Evolutionary conservation across 345 rosid genomes (phyloP), one percentile per base, ranked within the genome.

Genomic region (Syzygium aqueum): DNA sequence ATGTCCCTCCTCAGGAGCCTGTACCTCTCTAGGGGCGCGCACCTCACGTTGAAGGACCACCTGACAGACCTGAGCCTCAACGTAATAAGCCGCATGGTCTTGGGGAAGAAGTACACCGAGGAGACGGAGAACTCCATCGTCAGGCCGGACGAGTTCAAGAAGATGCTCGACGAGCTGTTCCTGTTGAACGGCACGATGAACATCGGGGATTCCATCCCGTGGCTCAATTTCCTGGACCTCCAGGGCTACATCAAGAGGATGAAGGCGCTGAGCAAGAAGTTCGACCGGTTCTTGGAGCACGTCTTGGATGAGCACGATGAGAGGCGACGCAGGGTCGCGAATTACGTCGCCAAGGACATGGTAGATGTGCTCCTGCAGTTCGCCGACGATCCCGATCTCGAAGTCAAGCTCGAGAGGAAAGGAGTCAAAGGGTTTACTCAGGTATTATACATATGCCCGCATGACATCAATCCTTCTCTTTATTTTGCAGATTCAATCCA

Each of bases 141-240:
- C 85, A 88, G 91, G 3, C 93, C 96, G 2, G 88, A 91, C 78
- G 95, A 95, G 92, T 94, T 93, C 86, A 94, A 93, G 92, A 92
- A 91, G 85, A 95, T 95, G 95, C 86, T 95, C 8, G 95, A 95
- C 40, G 96, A 95, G 90, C 85, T 93, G 89, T 94, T 95, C 77
- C 77, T 93, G 87, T 93, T 95, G 3, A 95, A 93, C 43, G 96
- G 97, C 80, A 90, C 92, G 19, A 50, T 94, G 83, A 94, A 92
- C 50, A 91, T 95, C n/a, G 96, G 98, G 1, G 98, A 93, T 83
- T 94, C 95, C 10, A 95, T 95, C 59, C 95, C 96, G 1, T 95
- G 95, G 95, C 54, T 94, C 15, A 85, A 89, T 80, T 91, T 90
- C 87, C 46, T 95, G 90, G 98, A 95, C 91, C 77, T 95, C 88